These are phyloP conservation scores for Kwoniella newhampshirensis DNA, from an alignment of 768 basidiomycete species.

Conservation along the genomic window DNA sequence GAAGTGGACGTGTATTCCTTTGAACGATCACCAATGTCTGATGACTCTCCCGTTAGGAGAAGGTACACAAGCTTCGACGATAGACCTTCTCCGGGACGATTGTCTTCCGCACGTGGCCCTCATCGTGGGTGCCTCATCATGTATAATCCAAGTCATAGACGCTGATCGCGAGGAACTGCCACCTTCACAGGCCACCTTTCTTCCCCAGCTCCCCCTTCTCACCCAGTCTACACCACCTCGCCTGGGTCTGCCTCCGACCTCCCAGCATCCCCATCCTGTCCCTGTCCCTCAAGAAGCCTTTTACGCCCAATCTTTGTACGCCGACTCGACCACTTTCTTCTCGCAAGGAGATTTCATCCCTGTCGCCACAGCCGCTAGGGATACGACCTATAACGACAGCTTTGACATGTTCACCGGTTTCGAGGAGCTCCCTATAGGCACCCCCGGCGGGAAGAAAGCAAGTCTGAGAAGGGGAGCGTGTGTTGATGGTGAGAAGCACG, in stretches of 20 bases:
- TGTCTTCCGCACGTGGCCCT: background rate
- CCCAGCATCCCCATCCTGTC: constrained; percentile 33
- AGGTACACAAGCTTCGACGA: constrained; percentile 17
- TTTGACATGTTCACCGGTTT: constrained; percentile 22
- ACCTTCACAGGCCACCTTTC: constrained; percentile 18
- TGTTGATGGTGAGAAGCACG: constrained; percentile 25
- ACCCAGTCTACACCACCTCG: constrained; percentile 6
- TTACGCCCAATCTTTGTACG: constrained; percentile 16
- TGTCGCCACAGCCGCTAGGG: background rate
- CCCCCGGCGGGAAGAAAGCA: constrained; percentile 36
- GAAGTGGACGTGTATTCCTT: constrained; percentile 19
- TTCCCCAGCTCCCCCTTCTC: constrained; percentile 10
- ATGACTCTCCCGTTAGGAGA: constrained; percentile 8
- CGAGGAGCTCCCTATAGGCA: constrained; percentile 32
- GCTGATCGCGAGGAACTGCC: background rate
- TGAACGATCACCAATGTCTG: background rate
- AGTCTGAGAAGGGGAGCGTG: constrained; percentile 24
- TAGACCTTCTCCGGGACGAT: background rate
- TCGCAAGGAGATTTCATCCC: background rate
- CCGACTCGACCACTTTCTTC: constrained; percentile 16
- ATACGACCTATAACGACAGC: constrained; percentile 19
- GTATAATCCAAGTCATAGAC: background rate
- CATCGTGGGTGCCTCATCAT: constrained; percentile 4
- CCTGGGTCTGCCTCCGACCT: constrained; percentile 4
- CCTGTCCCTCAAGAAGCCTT: constrained; percentile 15